A percentile compares a stretch with the other conserved stretches of the same genome.
Evolutionary conservation across 192 early-diverging fungal genomes (phyloP).

Genomic region (Coemansia brasiliensis): DNA sequence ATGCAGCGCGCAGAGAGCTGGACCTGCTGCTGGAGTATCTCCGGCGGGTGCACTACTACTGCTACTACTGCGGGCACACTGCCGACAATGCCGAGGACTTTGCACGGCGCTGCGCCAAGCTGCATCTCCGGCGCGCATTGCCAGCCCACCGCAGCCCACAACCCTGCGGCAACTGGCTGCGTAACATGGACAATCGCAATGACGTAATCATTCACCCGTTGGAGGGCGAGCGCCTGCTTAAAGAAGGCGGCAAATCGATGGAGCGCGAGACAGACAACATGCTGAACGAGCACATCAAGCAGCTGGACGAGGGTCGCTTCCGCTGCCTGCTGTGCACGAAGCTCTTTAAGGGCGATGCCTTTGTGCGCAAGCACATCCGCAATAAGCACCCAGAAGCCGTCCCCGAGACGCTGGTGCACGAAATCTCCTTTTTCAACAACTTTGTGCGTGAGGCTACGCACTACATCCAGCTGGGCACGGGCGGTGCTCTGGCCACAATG

Average conservation of each 20-base stretch:
- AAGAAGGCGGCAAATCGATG: conserved; percentile 55
- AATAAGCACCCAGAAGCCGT: conserved; percentile 79
- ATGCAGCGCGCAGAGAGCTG: conserved; percentile 49
- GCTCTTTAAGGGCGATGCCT: conserved; percentile 91
- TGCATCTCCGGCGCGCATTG: conserved; percentile 57
- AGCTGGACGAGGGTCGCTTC: conserved; percentile 76
- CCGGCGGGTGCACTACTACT: conserved; percentile 87
- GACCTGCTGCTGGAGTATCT: conserved; percentile 87
- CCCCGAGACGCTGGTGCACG: conserved; percentile 60
- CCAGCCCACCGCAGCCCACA: conserved; percentile 24
- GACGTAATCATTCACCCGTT: conserved; percentile 58
- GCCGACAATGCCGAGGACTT: conserved; percentile 84
- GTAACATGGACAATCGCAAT: conserved; percentile 53
- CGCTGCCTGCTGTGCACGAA: conserved; percentile 89
- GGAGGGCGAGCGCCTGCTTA: conserved; percentile 47
- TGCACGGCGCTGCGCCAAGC: conserved; percentile 68
- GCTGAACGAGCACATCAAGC: conserved; percentile 48
- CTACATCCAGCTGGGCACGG: conserved; percentile 56
- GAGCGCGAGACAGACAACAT: conserved; percentile 51
- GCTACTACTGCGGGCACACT: conserved; percentile 92
- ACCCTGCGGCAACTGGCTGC: conserved; percentile 50
- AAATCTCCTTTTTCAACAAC: conserved; percentile 82
- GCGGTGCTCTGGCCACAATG: conserved; percentile 24
- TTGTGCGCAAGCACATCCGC: conserved; percentile 91
- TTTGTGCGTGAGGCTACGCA: conserved; percentile 87